phyloP scores from a whole-genome alignment of 345 rosid species.

The Cochlearia excelsa region DNA sequence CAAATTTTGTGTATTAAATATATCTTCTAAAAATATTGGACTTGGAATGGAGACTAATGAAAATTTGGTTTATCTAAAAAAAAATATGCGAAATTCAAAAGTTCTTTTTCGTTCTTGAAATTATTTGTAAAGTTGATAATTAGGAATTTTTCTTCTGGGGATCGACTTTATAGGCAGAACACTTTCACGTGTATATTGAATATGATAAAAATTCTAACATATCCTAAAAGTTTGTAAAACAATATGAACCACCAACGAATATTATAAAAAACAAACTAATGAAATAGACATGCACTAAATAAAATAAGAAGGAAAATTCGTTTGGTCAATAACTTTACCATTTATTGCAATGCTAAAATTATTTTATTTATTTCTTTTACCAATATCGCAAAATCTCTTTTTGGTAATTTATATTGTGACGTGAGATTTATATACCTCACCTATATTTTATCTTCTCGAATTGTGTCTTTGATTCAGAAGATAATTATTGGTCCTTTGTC shows the following conservation, averaged over 20 bases:
- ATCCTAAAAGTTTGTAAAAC: conserved; percentile 1
- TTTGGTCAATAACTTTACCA: conserved; percentile 31
- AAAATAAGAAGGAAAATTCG: conserved; percentile 23
- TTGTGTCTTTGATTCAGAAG: background rate
- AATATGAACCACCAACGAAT: conserved; percentile 26
- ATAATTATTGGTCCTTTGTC: no score
- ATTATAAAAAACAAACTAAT: conserved; percentile 7
- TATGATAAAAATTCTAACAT: background rate
- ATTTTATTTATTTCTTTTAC: conserved; percentile 14
- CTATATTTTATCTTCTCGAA: conserved; percentile 30
- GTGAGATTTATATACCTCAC: background rate
- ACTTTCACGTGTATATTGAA: no score
- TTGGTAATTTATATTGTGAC: conserved; percentile 19
- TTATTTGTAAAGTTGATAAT: no score
- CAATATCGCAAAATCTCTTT: conserved; percentile 11
- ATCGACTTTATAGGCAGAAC: no score
- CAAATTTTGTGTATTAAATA: no score
- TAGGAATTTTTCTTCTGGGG: no score
- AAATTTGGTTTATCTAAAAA: no score
- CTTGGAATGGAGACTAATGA: no score
- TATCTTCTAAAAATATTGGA: no score
- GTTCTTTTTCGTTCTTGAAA: no score
- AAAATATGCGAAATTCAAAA: no score
- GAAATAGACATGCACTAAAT: conserved; percentile 29
- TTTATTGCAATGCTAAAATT: conserved; percentile 13